phyloP scores from a whole-genome alignment of 2,329 filamentous ascomycete genomes.

The Alternaria conjuncta region DNA sequence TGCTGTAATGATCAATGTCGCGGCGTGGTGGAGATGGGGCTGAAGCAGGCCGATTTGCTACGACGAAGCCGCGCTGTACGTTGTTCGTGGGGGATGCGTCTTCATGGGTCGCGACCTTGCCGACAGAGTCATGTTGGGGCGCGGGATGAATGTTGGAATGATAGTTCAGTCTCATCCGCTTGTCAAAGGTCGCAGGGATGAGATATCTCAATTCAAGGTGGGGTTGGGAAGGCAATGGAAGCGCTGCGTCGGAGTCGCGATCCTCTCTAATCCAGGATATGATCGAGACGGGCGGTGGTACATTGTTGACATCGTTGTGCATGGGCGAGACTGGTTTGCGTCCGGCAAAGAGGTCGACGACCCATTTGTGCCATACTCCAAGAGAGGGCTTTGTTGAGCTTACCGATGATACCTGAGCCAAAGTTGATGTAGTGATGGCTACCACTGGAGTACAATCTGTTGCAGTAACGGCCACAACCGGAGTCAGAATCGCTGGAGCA shows the following conservation, averaged over 20 bases:
- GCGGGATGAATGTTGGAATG: constrained; percentile 1
- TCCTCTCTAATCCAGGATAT: not conserved
- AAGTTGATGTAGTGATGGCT: not conserved
- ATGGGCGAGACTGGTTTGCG: not conserved
- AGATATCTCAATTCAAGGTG: constrained; percentile 4
- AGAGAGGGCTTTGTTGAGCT: not conserved
- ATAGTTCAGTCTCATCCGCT: not conserved
- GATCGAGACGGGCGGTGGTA: not conserved
- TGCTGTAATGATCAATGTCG: constrained; percentile 1
- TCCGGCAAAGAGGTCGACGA: constrained; percentile 20
- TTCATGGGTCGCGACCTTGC: constrained; percentile 4
- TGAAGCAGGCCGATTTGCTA: not conserved
- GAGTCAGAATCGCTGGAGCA: not conserved
- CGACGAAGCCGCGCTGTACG: constrained; percentile 16
- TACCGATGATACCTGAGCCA: not conserved
- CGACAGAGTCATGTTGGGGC: not conserved
- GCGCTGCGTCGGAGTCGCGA: not conserved
- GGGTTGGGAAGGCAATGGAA: not conserved
- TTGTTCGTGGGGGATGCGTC: constrained; percentile 11
- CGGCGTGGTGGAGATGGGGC: not conserved
- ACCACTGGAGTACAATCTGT: not conserved
- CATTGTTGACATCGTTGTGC: not conserved
- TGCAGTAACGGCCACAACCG: not conserved
- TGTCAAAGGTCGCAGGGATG: not conserved
- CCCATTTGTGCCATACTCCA: constrained; percentile 2